Conservation (phyloP, 257 asterid genomes). For the Jasminum sambac region DNA sequence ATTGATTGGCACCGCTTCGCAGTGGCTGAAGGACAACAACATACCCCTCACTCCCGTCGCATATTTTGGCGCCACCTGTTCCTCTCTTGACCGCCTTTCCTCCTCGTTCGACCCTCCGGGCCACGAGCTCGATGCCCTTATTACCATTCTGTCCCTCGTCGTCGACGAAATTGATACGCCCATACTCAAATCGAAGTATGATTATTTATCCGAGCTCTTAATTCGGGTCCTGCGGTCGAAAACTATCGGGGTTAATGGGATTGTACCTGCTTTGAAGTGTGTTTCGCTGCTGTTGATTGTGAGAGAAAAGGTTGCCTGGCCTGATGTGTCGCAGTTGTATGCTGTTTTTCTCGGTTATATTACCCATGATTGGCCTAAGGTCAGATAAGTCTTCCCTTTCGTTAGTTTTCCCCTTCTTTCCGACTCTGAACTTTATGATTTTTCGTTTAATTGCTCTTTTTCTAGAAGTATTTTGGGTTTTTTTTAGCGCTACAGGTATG, state of each 20-base stretch:
- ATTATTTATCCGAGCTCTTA: constrained; percentile 49
- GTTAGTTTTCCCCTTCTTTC: neutral
- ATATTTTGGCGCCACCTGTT: constrained; percentile 80
- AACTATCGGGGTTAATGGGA: constrained; percentile 51
- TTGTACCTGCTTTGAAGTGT: constrained; percentile 64
- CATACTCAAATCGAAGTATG: constrained; percentile 45
- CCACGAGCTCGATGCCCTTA: constrained; percentile 65
- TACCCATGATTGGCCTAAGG: constrained; percentile 66
- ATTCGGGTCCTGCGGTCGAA: constrained; percentile 39
- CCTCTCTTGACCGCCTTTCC: constrained; percentile 64
- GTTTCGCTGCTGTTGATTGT: constrained; percentile 48
- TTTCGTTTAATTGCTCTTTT: constrained; percentile 12
- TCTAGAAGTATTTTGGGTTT: constrained; percentile 8
- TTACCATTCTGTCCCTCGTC: constrained; percentile 58
- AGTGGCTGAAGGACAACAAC: constrained; percentile 66
- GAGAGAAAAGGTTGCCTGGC: constrained; percentile 62
- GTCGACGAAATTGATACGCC: constrained; percentile 38
- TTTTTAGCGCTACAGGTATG: neutral
- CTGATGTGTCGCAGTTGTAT: constrained; percentile 54
- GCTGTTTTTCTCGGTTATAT: constrained; percentile 49
- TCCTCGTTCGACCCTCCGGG: constrained; percentile 48
- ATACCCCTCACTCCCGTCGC: constrained; percentile 55
- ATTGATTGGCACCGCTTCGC: constrained; percentile 74
- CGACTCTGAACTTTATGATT: neutral
- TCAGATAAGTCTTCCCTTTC: constrained; percentile 16